Base-by-base conservation (phyloP, 768 basidiomycete genomes). In the Tulasnella sp. region DNA sequence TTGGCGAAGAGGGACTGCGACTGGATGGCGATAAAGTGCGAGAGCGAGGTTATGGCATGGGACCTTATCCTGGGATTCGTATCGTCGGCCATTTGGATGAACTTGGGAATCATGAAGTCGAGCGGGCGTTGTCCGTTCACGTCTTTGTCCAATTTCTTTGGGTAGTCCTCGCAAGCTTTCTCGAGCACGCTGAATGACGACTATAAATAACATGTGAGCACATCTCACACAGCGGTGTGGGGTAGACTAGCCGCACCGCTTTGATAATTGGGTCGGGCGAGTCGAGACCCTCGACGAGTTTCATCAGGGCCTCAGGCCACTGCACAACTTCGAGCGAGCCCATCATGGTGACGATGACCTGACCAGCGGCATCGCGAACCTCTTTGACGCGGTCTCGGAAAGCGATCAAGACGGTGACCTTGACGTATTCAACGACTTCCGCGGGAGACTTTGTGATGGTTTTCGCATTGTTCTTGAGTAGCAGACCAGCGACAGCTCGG, bases 121-220 rank as follows among this genome's bases (percentile, higher is more conserved):
- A 99, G 91, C 0, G 97, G 96, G 75, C 96, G 90, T n/a, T 92
- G 91, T 77, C 97, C 97, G 83, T 92, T 92, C 84, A 99, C 94
- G 82, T 97, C 94, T 82, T 98, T 90, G 86, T 98, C 96, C 87
- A 98, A 90, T 88, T 97, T 96, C 82, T 94, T 91, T 24, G 98
- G 97, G 82, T 95, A 97, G 85, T 99, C 98, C 86, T 99, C 96
- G 86, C 96, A 97, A 77, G 97, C 94, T 86, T 98, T 98, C 86
- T 95, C 94, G 48, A 99, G 90, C 2, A 96, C 93, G 85, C 95
- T 94, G 87, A 99, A 98, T 18, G 96, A 95, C 73, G 95, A 94
- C 97, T 93, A 83, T 83, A 82, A 82, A 77, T 37, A 80, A 78
- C 72, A 75, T 81, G 31, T 20, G 60, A 64, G 50, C 16, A 80